Evolutionary conservation across 345 rosid species (phyloP), one percentile per base, ranked within the genome.

Genomic region (Moricandia moricandioides): DNA sequence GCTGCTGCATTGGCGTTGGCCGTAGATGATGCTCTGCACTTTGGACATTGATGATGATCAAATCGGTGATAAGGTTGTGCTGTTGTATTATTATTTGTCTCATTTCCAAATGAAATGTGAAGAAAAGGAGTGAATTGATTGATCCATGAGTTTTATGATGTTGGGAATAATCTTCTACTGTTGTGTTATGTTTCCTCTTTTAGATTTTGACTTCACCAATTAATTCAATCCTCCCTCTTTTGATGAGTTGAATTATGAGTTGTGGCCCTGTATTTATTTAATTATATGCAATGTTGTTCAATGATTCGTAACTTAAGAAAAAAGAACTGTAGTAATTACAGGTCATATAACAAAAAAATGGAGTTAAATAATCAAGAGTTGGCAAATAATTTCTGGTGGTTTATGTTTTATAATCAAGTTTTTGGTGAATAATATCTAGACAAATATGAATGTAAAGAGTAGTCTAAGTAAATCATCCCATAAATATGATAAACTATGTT

Each of bases 1-100:
- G 99, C 97, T 4, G 75, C 83, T 49, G 86, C 87, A 43, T 82
- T 96, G 83, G 96, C 88, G 12, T 72, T 79, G 54, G 79, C 85
- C 10, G 85, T 86, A 0, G 86, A 82, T 79, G 70, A 70, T 66
- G 71, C 86, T 4, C 71, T 87, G 45, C 17, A 65, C 67, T 43
- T 58, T 35, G 67, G 62, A 33, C 14, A 70, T 30, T 69, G 12
- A 40, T 39, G 45, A 43, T 40, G 16, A 18, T 73, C 58, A 39
- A n/a, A 26, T 37, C 16, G 26, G 73, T 56, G 39, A n/a, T 26
- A 26, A 3, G 14, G 10, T 69, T 34, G 56, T 12, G 26, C 24
- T 70, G 10, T 70, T 72, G 69, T 34, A 52, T 54, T 27, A 63
- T 54, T 47, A 49, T 49, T 16, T 11, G 1, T 35, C 55, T 64